Evolutionary conservation across 768 basidiomycete species (phyloP).

Genomic region (Stropharia rugosoannulata): DNA sequence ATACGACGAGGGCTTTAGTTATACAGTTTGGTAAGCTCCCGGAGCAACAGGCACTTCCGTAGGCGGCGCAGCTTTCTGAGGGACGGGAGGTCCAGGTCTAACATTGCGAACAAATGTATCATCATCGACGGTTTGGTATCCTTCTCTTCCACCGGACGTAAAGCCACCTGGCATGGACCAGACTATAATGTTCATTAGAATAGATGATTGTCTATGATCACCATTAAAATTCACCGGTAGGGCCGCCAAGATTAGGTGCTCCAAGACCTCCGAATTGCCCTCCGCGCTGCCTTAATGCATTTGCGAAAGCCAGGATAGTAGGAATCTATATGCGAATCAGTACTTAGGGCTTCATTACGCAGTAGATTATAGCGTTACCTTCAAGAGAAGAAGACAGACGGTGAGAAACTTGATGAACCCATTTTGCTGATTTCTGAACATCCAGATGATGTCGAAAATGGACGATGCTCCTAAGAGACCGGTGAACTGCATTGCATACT

Average conservation of each 20-base stretch:
- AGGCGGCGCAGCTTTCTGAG: constrained; percentile 19
- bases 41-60: constrained; percentile 28
- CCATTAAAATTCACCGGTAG: constrained; percentile 44
- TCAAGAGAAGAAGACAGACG: constrained; percentile 54
- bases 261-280: constrained; percentile 51
- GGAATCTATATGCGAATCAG: constrained; percentile 44
- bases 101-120: constrained; percentile 32
- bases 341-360: background rate
- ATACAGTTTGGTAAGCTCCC: constrained; percentile 44
- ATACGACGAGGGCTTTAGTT: constrained; percentile 4
- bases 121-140: constrained; percentile 65
- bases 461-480: constrained; percentile 59
- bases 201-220: background rate
- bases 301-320: constrained; percentile 50
- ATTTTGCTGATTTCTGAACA: constrained; percentile 53
- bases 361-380: constrained; percentile 35
- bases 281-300: constrained; percentile 58
- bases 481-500: constrained; percentile 53
- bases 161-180: constrained; percentile 82
- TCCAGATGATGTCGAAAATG: constrained; percentile 73
- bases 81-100: constrained; percentile 25
- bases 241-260: constrained; percentile 46
- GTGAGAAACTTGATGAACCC: constrained; percentile 56
- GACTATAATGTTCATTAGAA: constrained; percentile 37
- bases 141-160: constrained; percentile 50